phyloP scores from a whole-genome alignment of 495 filamentous ascomycete genomes.

The Penicillium manginii region DNA sequence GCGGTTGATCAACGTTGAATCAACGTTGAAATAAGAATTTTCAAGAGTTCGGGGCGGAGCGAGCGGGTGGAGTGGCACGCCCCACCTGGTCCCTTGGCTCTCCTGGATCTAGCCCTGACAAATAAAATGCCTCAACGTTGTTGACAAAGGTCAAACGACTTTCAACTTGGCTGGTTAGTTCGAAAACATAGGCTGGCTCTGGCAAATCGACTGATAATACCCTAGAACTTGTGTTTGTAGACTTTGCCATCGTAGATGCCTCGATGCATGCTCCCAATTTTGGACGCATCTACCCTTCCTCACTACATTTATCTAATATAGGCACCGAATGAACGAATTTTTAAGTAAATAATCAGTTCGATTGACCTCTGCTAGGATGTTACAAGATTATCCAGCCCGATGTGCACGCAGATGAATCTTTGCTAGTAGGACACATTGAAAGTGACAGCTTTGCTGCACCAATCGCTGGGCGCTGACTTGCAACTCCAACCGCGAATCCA shows the following conservation, averaged over 20 bases:
- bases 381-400: neutral
- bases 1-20: too few species aligned
- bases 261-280: neutral
- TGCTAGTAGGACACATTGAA: neutral
- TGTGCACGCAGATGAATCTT: neutral
- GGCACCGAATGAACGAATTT: neutral
- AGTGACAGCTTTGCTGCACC: neutral
- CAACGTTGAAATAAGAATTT: neutral
- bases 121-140: neutral
- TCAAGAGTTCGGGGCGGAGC: neutral
- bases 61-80: neutral
- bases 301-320: neutral
- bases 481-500: neutral
- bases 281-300: neutral
- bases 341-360: neutral
- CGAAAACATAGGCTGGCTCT: too few species aligned
- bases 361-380: neutral
- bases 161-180: neutral
- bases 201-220: neutral
- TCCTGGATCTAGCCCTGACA: too few species aligned
- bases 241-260: neutral
- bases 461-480: neutral
- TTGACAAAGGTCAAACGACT: neutral
- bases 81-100: too few species aligned
- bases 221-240: neutral